Conservation (phyloP, 345 rosid genomes). For the Arabidopsis suecica region DNA sequence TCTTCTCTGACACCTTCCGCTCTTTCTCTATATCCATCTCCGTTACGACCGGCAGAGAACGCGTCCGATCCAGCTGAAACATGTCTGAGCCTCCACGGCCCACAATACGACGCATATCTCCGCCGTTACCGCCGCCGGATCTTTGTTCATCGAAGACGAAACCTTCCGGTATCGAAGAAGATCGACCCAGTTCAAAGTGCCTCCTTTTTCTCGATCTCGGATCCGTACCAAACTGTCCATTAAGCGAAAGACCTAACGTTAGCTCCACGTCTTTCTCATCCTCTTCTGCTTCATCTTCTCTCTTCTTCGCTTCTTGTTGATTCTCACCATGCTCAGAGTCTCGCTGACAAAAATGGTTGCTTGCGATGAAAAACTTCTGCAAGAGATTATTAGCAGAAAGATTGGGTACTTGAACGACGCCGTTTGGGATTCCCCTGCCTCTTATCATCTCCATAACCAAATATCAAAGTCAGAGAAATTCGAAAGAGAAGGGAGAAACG, state of each 20-base stretch:
- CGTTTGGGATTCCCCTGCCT: conserved; percentile 20
- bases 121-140: conserved; percentile 29
- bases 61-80: conserved; percentile 58
- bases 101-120: conserved; percentile 28
- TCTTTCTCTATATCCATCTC: conserved; percentile 63
- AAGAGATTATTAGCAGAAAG: conserved; percentile 35
- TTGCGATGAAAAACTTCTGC: conserved; percentile 39
- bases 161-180: conserved; percentile 73
- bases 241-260: conserved; percentile 78
- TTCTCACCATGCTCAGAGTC: conserved; percentile 33
- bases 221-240: conserved; percentile 88
- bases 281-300: conserved; percentile 35
- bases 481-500: neutral
- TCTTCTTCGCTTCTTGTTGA: conserved; percentile 42
- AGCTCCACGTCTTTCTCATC: conserved; percentile 69
- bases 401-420: conserved; percentile 36
- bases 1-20: conserved; percentile 58
- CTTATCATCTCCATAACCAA: conserved; percentile 40
- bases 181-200: conserved; percentile 47
- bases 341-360: conserved; percentile 28
- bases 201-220: conserved; percentile 57
- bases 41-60: conserved; percentile 65
- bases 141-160: conserved; percentile 41
- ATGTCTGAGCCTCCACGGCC: conserved; percentile 35
- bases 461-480: neutral